Evolutionary conservation across 768 basidiomycete species (phyloP).

Genomic region (Mycena olivaceomarginata): DNA sequence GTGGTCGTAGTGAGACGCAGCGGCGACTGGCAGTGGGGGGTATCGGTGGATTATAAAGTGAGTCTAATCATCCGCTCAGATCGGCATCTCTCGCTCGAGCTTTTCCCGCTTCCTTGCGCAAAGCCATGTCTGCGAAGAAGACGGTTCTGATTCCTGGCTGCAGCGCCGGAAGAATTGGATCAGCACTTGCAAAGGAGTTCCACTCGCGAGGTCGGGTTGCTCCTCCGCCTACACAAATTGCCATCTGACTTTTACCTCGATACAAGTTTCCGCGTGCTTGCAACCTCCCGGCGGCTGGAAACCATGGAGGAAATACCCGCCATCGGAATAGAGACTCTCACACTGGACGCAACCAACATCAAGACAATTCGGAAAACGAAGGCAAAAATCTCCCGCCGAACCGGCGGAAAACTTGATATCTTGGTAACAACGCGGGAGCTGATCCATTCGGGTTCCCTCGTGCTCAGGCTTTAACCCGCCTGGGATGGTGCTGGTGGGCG

Average conservation of each 20-base stretch:
- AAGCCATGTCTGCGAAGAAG: too few species aligned
- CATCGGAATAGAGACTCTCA: slow-evolving; percentile 41
- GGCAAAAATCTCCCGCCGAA: background rate
- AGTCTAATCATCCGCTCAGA: too few species aligned
- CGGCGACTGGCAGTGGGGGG: too few species aligned
- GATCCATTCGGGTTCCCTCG: background rate
- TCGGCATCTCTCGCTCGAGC: too few species aligned
- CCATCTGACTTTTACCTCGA: background rate
- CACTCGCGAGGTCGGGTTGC: background rate
- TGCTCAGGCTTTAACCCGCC: background rate
- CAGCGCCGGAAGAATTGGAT: too few species aligned
- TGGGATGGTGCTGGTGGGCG: background rate
- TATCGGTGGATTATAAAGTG: too few species aligned
- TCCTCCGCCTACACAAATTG: background rate
- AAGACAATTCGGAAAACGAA: background rate
- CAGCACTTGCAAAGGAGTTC: background rate
- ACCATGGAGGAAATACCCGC: slow-evolving; percentile 43
- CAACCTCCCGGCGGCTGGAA: slow-evolving; percentile 47
- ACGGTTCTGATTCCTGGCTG: too few species aligned
- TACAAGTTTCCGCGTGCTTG: slow-evolving; percentile 43
- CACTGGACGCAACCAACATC: slow-evolving; percentile 48
- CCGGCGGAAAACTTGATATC: slow-evolving; percentile 15
- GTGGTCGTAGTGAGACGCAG: too few species aligned
- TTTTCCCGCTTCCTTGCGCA: too few species aligned
- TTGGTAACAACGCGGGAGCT: slow-evolving; percentile 18